phyloP scores from a whole-genome alignment of 164 flowering plant genomes.

The Buxus sempervirens region DNA sequence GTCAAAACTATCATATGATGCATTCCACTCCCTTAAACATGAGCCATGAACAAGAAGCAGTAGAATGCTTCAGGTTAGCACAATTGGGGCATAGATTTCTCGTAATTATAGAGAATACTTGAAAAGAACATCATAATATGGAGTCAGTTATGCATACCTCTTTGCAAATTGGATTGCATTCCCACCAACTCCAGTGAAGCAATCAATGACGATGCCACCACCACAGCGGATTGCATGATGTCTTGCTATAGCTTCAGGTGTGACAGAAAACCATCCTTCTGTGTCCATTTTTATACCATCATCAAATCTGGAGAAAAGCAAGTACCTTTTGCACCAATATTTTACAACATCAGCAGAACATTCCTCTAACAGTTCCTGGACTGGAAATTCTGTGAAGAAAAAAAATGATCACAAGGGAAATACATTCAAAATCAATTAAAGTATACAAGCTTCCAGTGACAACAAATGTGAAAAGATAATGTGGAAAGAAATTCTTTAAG shows the following conservation, averaged over 20 bases:
- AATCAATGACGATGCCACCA: conserved; percentile 55
- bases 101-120: neutral
- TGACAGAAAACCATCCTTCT: conserved; percentile 99
- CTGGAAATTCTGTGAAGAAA: conserved; percentile 21
- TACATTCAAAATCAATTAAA: too few relatives aligned
- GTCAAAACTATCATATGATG: neutral
- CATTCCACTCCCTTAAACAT: too few relatives aligned
- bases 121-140: neutral
- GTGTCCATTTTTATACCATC: conserved; percentile 86
- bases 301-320: conserved; percentile 73
- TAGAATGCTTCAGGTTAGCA: neutral
- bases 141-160: conserved; percentile 30
- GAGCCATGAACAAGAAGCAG: neutral
- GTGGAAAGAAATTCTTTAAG: too few relatives aligned
- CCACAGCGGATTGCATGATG: conserved; percentile 89
- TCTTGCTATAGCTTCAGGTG: conserved; percentile 76
- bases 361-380: conserved; percentile 30
- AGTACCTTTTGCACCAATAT: conserved; percentile 83
- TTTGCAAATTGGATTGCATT: conserved; percentile 91
- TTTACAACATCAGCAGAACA: conserved; percentile 39
- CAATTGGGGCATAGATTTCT: neutral
- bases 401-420: too few relatives aligned
- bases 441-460: too few relatives aligned
- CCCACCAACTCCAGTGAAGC: conserved; percentile 95
- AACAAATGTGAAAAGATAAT: too few relatives aligned